Evolutionary conservation across 495 filamentous ascomycete genomes (phyloP).

Genomic region (Immersiella caudata): DNA sequence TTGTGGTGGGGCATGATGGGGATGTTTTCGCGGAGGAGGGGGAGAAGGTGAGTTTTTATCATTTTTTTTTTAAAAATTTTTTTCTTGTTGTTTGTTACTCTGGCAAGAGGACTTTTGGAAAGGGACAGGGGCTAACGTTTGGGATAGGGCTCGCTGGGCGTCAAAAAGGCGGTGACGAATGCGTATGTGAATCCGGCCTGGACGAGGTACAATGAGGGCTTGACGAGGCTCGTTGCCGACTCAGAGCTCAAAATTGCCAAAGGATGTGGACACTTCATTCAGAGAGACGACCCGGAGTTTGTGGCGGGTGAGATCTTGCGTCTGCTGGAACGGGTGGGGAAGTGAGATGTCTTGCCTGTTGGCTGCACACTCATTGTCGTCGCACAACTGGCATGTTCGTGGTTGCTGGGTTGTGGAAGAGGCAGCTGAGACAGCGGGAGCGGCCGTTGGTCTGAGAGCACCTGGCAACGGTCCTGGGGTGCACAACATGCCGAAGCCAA

Average conservation of each 20-base stretch:
- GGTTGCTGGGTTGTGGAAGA: neutral
- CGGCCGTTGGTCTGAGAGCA: neutral
- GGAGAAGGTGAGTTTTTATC: slow-evolving; percentile 21
- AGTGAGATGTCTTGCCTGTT: neutral
- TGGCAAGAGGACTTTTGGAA: too few relatives aligned
- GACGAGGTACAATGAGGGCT: slow-evolving; percentile 59
- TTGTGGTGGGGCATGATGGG: slow-evolving; percentile 64
- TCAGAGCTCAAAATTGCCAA: slow-evolving; percentile 55
- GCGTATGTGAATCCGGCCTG: slow-evolving; percentile 59
- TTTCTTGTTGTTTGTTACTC: too few relatives aligned
- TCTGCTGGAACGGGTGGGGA: slow-evolving; percentile 35
- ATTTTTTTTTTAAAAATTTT: neutral
- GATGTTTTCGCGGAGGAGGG: slow-evolving; percentile 59
- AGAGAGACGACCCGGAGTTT: slow-evolving; percentile 61
- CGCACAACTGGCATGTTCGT: too few relatives aligned
- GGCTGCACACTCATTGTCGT: neutral
- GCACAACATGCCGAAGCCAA: neutral
- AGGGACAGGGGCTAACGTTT: neutral
- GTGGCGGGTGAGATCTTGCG: slow-evolving; percentile 53
- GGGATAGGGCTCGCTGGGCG: slow-evolving; percentile 30
- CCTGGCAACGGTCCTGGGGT: neutral
- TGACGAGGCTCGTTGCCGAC: slow-evolving; percentile 51
- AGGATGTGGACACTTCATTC: slow-evolving; percentile 64
- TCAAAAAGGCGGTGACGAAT: slow-evolving; percentile 49
- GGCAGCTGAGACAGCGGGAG: neutral